Evolutionary conservation across 2,329 filamentous ascomycete genomes (phyloP).

Genomic region (Mycosphaerelloides madeirae): DNA sequence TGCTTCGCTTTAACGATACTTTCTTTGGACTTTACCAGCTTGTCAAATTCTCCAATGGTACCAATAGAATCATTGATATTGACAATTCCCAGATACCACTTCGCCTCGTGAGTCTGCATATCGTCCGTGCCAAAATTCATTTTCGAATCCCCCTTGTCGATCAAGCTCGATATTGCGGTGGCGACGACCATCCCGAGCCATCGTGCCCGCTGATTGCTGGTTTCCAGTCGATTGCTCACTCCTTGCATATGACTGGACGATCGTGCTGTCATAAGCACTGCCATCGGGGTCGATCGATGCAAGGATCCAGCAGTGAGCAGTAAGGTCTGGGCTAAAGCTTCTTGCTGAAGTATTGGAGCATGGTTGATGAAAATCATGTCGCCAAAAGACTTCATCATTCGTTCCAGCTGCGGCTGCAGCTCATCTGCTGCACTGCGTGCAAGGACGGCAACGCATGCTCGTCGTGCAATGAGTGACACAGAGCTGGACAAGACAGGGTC

Average conservation of each 20-base stretch:
- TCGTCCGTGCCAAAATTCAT: constrained; percentile 85
- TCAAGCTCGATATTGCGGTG: constrained; percentile 62
- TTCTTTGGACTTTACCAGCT: constrained; percentile 19
- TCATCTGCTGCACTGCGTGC: constrained; percentile 19
- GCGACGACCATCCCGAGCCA: constrained; percentile 87
- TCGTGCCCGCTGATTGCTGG: constrained; percentile 68
- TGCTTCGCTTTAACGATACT: neutral
- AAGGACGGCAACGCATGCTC: constrained; percentile 27
- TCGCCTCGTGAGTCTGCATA: constrained; percentile 64
- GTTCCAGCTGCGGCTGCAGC: constrained; percentile 59
- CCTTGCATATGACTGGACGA: constrained; percentile 69
- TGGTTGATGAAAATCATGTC: constrained; percentile 85
- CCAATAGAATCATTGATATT: constrained; percentile 61
- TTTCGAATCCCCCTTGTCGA: constrained; percentile 62
- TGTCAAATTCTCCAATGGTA: constrained; percentile 47
- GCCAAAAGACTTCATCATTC: constrained; percentile 68
- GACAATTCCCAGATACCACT: constrained; percentile 67
- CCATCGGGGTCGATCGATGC: constrained; percentile 59
- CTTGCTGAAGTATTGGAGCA: constrained; percentile 77
- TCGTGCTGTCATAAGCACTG: constrained; percentile 63
- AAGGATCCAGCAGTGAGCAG: constrained; percentile 74
- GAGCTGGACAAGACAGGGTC: constrained; percentile 21
- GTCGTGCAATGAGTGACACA: constrained; percentile 21
- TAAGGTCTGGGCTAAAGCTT: constrained; percentile 76
- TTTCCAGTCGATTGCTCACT: constrained; percentile 78